Evolutionary conservation across 345 rosid species (phyloP).

Genomic region (Syzygium aromaticum): DNA sequence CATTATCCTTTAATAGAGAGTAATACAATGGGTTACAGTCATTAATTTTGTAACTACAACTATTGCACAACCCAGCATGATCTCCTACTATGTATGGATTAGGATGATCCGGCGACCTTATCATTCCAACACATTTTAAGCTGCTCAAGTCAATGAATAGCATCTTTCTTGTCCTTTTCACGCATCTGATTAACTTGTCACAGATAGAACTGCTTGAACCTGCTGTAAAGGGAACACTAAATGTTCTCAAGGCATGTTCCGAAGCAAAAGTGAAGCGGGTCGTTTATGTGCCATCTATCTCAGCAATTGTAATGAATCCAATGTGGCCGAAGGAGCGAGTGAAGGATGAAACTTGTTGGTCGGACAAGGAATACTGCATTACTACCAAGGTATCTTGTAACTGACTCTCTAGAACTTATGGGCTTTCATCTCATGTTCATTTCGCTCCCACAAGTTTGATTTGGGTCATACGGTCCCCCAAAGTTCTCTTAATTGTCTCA

Average conservation of each 20-base stretch:
- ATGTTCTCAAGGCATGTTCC: slow-evolving; percentile 16
- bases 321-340: slow-evolving; percentile 15
- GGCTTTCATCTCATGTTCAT: background rate
- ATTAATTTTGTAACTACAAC: too few relatives aligned
- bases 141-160: background rate
- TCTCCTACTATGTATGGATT: too few relatives aligned
- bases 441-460: background rate
- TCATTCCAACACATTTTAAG: background rate
- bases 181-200: background rate
- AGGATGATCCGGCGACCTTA: too few relatives aligned
- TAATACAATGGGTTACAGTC: too few relatives aligned
- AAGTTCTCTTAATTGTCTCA: background rate
- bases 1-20: too few relatives aligned
- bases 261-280: slow-evolving; percentile 16
- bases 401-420: background rate
- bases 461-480: background rate
- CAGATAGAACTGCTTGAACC: slow-evolving; percentile 18
- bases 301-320: slow-evolving; percentile 12
- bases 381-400: slow-evolving; percentile 2
- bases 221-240: slow-evolving; percentile 17
- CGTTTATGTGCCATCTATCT: slow-evolving; percentile 13
- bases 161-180: background rate
- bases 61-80: too few relatives aligned
- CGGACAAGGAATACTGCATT: slow-evolving; percentile 18
- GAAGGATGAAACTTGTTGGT: slow-evolving; percentile 27